Evolutionary conservation across 164 flowering plant genomes (phyloP).

Genomic region (Kalanchoe fedtschenkoi): DNA sequence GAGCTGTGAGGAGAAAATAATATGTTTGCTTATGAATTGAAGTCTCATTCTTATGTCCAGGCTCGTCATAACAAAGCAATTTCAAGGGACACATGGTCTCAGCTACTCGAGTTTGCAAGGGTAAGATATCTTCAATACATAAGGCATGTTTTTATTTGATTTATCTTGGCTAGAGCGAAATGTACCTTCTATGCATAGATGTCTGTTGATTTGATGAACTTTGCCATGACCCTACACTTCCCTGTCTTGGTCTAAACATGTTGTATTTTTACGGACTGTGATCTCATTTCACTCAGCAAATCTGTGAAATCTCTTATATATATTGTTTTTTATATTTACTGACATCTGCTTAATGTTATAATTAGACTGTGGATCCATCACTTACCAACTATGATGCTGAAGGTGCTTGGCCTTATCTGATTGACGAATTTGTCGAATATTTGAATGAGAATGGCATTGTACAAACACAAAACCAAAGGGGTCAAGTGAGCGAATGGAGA

Average conservation of each 20-base stretch:
- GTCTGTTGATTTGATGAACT: not conserved
- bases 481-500: not conserved
- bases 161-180: not conserved
- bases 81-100: slow-evolving; percentile 96
- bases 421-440: slow-evolving; percentile 94
- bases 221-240: not conserved
- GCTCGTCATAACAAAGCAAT: slow-evolving; percentile 93
- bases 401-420: slow-evolving; percentile 98
- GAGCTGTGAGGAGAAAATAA: not conserved
- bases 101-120: slow-evolving; percentile 87
- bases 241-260: not conserved
- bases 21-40: not conserved
- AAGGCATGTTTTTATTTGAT: not conserved
- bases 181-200: not conserved
- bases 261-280: not conserved
- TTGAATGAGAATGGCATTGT: slow-evolving; percentile 54
- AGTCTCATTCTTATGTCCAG: slow-evolving; percentile 21
- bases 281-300: not conserved
- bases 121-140: slow-evolving; percentile 27
- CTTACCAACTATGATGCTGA: slow-evolving; percentile 84
- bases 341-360: no score
- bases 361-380: slow-evolving; percentile 66
- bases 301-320: no score
- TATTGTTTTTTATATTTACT: no score
- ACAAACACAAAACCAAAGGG: slow-evolving; percentile 16